Evolutionary conservation across 257 asterid species (phyloP).

Genomic region (Nyctanthes arbortristis): DNA sequence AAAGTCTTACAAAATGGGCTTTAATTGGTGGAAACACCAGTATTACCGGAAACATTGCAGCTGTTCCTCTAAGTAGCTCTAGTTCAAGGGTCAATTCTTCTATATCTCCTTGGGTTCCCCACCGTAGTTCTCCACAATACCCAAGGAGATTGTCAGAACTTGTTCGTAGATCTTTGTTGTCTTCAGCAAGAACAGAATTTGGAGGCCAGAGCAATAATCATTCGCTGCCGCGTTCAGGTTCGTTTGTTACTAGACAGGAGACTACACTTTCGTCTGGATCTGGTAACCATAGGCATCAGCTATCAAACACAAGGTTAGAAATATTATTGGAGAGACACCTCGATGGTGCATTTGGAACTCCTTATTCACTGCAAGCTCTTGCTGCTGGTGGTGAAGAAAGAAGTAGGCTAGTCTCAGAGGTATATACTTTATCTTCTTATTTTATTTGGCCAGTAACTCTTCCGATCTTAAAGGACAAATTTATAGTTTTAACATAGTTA

Average conservation of each 20-base stretch:
- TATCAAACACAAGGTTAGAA: constrained; percentile 59
- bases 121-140: constrained; percentile 50
- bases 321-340: constrained; percentile 70
- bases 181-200: constrained; percentile 52
- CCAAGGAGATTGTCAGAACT: constrained; percentile 72
- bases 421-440: constrained; percentile 27
- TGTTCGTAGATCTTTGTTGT: constrained; percentile 65
- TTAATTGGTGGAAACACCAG: constrained; percentile 41
- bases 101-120: constrained; percentile 57
- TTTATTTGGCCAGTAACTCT: not conserved
- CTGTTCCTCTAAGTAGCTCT: constrained; percentile 49
- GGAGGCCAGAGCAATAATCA: constrained; percentile 50
- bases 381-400: constrained; percentile 78
- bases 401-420: constrained; percentile 82
- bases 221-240: constrained; percentile 37
- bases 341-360: constrained; percentile 61
- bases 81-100: constrained; percentile 44
- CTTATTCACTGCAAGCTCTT: constrained; percentile 55
- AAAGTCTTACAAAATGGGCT: constrained; percentile 55
- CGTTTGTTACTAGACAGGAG: constrained; percentile 47
- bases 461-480: not conserved
- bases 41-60: constrained; percentile 43
- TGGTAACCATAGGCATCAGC: constrained; percentile 48
- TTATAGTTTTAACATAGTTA: not conserved
- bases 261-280: constrained; percentile 48